A percentile compares a stretch with the other conserved stretches of the same genome.
These are phyloP conservation scores for Macrotyloma uniflorum DNA, from an alignment of 306 rosid genomes.

Conservation along the genomic window DNA sequence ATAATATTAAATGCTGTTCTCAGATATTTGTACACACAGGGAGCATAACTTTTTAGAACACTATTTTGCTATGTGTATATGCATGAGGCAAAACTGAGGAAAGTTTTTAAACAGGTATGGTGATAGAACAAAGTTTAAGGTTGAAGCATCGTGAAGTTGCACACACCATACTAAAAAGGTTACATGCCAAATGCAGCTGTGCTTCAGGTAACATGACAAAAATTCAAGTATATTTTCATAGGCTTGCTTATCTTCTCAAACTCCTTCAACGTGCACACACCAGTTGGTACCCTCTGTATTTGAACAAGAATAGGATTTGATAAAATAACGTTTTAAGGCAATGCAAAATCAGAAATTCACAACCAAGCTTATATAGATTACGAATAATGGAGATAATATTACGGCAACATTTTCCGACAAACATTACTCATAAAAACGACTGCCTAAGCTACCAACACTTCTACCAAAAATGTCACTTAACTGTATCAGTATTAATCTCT, in stretches of 20 bases:
- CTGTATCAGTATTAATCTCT: slow-evolving; percentile 30
- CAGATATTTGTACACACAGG: too few relatives aligned
- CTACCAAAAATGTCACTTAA: slow-evolving; percentile 59
- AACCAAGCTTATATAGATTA: slow-evolving; percentile 40
- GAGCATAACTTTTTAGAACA: too few relatives aligned
- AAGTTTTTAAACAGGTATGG: not conserved
- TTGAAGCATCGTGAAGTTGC: too few relatives aligned
- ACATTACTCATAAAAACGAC: slow-evolving; percentile 38
- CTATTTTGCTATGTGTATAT: too few relatives aligned
- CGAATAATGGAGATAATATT: slow-evolving; percentile 9
- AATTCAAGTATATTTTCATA: not conserved
- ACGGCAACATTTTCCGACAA: slow-evolving; percentile 37
- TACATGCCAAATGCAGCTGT: too few relatives aligned
- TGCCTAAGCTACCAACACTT: slow-evolving; percentile 37
- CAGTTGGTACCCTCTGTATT: too few relatives aligned
- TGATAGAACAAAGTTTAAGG: not conserved
- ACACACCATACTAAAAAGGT: too few relatives aligned
- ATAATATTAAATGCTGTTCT: too few relatives aligned
- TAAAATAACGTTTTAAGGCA: not conserved
- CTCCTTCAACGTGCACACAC: too few relatives aligned
- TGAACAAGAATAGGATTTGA: not conserved
- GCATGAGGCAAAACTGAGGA: not conserved
- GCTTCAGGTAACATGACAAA: not conserved
- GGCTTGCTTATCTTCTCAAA: too few relatives aligned
- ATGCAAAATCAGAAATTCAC: slow-evolving; percentile 32